Evolutionary conservation across 2,329 filamentous ascomycete species (phyloP), one percentile per base, ranked within the genome.

Genomic region (Chlorencoelia australis): DNA sequence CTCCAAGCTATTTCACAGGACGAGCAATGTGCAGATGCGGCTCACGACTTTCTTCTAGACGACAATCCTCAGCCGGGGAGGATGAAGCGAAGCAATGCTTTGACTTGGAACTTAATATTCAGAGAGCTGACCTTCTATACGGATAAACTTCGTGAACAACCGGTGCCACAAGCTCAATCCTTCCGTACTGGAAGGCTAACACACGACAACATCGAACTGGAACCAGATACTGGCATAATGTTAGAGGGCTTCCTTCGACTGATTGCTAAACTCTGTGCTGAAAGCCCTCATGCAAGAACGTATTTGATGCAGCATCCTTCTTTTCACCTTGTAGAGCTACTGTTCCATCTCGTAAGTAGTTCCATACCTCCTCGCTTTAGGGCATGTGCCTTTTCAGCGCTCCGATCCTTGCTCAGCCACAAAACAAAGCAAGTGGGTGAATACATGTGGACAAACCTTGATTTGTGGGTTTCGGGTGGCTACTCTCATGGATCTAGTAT

Each of bases 141-240:
- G 4, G 73, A 72, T 24, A 85, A 82, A 49, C 77, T 91, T 37
- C 78, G 79, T 32, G 82, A 93, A 44, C 81, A 79, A 49, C 73
- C 82, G 37, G 59, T 70, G 39, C 59, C 68, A 34, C 78, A 75
- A 43, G 56, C 62, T 13, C 60, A 70, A 10, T 56, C 69, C 11
- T 71, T 73, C 50, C 69, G 77, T 42, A 58, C 69, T 36, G 69
- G 71, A 30, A 80, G 84, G 56, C 65, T 73, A 30, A 65, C 73
- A 28, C 66, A 66, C 13, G 78, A 82, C 29, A 71, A 81, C 42
- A 77, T 85, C 42, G 87, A 94, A 56, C 69, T 71, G 18, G 89
- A 95, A 55, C 84, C 87, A 4, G 93, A 98, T 58, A 93, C 85
- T 26, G 79, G 82, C n/a, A 83, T 94, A 61, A 95, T 98, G 85